Conservation (phyloP, 495 filamentous ascomycete species). For the Penicillium manginii region DNA sequence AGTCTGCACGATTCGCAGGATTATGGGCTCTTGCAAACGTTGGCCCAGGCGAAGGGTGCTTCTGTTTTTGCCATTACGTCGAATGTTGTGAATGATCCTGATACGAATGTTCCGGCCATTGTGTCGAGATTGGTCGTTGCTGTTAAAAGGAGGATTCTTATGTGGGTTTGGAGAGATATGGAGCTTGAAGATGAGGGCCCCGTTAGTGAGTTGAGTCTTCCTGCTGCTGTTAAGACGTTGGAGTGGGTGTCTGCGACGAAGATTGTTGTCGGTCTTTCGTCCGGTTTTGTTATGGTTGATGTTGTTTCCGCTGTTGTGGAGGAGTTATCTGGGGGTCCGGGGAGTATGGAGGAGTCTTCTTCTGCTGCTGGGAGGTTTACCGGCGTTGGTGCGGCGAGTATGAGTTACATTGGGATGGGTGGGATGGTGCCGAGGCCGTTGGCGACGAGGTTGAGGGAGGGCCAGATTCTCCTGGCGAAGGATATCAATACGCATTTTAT, state of each 20-base stretch:
- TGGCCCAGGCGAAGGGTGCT: constrained; percentile 85
- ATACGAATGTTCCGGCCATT: constrained; percentile 85
- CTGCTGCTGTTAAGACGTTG: constrained; percentile 78
- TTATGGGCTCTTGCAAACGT: constrained; percentile 77
- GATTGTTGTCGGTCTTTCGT: constrained; percentile 83
- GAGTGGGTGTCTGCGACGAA: constrained; percentile 88
- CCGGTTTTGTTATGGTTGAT: constrained; percentile 87
- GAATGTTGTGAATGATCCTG: constrained; percentile 87
- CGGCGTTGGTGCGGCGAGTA: constrained; percentile 71
- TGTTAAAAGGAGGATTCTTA: constrained; percentile 83
- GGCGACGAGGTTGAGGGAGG: constrained; percentile 77
- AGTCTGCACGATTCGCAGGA: constrained; percentile 85
- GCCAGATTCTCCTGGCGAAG: constrained; percentile 86
- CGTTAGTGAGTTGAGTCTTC: constrained; percentile 74
- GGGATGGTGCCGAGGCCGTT: constrained; percentile 89
- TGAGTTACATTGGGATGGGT: constrained; percentile 95
- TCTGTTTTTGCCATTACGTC: constrained; percentile 89
- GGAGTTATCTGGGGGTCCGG: constrained; percentile 75
- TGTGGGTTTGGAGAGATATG: constrained; percentile 96
- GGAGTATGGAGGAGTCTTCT: constrained; percentile 62
- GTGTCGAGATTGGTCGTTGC: constrained; percentile 89
- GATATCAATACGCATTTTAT: constrained; percentile 96
- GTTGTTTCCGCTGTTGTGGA: constrained; percentile 68
- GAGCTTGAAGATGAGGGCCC: constrained; percentile 67
- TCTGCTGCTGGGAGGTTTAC: constrained; percentile 57